Evolutionary conservation across 768 basidiomycete genomes (phyloP), one percentile per base, ranked within the genome.

Genomic region (Kockovaella imperatae): DNA sequence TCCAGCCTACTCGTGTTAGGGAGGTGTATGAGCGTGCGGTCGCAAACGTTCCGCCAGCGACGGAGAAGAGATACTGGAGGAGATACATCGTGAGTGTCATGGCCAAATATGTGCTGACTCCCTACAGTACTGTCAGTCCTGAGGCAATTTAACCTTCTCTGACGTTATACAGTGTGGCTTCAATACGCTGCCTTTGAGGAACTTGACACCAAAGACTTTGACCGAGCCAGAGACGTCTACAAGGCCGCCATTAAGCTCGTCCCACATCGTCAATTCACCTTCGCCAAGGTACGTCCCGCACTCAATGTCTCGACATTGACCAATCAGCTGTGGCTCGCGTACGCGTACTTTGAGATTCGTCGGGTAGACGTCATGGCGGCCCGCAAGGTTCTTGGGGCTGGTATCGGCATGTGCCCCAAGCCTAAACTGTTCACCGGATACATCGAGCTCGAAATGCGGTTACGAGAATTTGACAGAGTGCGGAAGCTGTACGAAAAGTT

Each of bases 171-270:
- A 56, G 58, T 95, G 6, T 96, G 91, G 91, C 68, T 96, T 28
- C 82, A 90, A 67, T 99, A 99, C 73, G 91, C 95, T 0, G 69
- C 95, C 30, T 97, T 97, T 52, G 95, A 99, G 71, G 95, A 99
- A 73, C 83, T 89, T 31, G 91, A 96, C 53, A 84, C 83, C 1
- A 88, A 89, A 84, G 91, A 99, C 64, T 84, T 82, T 57, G 76
- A 76, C 28, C 84, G 95, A 2, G 78, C 87, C 21, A 79, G 90
- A 42, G 86, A 96, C 62, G 84, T 99, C 26, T 97, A 90, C 73
- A 84, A 88, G 69, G 90, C 89, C 0, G 87, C 84, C 5, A 73
- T 93, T 45, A 78, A 79, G 50, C 81, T 97, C 20, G 83, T 96
- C 2, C 95, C 95, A 0, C 93, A 99, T 70, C 93, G 93, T 65